Conservation (phyloP, 805 yeast species). For the Wickerhamomyces alni region DNA sequence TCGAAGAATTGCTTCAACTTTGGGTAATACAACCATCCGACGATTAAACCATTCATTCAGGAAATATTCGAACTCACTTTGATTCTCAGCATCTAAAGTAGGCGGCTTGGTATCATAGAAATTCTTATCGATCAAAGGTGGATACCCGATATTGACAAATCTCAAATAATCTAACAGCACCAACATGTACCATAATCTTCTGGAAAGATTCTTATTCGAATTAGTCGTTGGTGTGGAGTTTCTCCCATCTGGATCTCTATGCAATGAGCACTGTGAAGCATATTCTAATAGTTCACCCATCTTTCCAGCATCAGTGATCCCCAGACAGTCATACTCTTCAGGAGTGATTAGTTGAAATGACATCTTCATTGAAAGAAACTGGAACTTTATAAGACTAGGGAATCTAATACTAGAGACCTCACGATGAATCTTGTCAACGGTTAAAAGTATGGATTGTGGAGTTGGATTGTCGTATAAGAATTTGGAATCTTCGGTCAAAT, state of each 20-base stretch:
- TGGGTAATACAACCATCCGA: background rate
- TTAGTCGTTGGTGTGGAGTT: background rate
- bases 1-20: background rate
- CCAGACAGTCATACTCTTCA: conserved; percentile 1
- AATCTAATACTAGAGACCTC: background rate
- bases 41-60: background rate
- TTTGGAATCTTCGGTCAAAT: background rate
- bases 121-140: background rate
- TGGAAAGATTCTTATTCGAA: background rate
- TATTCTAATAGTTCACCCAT: background rate
- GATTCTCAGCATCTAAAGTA: background rate
- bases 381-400: background rate
- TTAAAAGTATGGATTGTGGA: background rate
- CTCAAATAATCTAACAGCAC: background rate
- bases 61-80: background rate
- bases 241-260: background rate
- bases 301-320: background rate
- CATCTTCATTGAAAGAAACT: background rate
- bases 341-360: background rate
- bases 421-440: background rate
- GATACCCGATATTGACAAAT: background rate
- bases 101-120: conserved; percentile 1
- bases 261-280: background rate
- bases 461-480: background rate
- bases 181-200: background rate